Evolutionary conservation across 495 filamentous ascomycete genomes (phyloP), one percentile per base, ranked within the genome.

Genomic region (Penicillium roqueforti): DNA sequence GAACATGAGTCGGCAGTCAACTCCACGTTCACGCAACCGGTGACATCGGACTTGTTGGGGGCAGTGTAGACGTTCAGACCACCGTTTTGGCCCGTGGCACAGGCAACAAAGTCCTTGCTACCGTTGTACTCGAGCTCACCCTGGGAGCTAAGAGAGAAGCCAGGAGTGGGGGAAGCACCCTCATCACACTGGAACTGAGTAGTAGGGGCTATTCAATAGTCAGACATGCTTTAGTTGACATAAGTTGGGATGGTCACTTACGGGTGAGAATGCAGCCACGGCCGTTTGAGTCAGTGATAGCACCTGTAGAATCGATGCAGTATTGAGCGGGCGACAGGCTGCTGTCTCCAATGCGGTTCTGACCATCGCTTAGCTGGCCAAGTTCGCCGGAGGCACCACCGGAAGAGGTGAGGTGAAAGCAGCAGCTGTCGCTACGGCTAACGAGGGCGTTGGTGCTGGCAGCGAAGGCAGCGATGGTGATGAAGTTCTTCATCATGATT

Each of bases 111-210:
- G 7, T 63, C 56, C 13, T 66, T 58, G 55, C 64, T 71, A 25
- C 74, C 75, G 23, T 74, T 60, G 41, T 62, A 78, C 13, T 69
- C 70, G 38, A 83, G 53, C 38, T 70, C 57, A 13, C 78, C 80
- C 42, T 78, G 63, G 22, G 74, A 77, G 53, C 59, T 68, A 47
- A 84, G 68, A 8, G 69, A 67, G 65, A 82, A 84, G 29, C 77
- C 77, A 7, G 67, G 34, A 39, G 68, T 68, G n/a, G 75, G 71
- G 3, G 43, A 52, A 16, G 71, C 74, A 55, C 80, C 82, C 20
- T 66, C 53, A 53, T 87, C 84, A 64, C 86, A 89, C 63, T 88
- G 85, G 42, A 81, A 80, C 55, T 88, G 82, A 13, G 78, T 78
- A 5, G 80, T 82, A 3, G 77, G 73, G 8, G 76, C 77, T 81